These are phyloP conservation scores for Penicillium paradoxum DNA, from an alignment of 495 filamentous ascomycete species.

Conservation along the genomic window DNA sequence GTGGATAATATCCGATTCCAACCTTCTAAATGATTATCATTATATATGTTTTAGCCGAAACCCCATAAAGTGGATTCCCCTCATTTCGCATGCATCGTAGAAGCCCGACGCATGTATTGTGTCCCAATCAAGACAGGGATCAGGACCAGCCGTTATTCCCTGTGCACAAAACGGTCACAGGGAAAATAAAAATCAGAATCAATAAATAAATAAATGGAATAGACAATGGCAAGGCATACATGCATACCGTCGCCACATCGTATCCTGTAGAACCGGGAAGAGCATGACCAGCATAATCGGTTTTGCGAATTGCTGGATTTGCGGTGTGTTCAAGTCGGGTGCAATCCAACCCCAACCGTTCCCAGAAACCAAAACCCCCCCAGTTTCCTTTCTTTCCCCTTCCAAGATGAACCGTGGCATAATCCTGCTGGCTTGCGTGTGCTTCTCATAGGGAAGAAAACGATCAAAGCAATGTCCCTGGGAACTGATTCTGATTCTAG, in stretches of 20 bases:
- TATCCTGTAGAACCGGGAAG: not conserved
- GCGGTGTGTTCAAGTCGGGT: not conserved
- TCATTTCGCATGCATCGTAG: conserved; percentile 10
- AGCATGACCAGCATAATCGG: not conserved
- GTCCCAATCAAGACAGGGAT: conserved; percentile 20
- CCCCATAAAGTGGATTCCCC: not conserved
- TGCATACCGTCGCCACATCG: conserved; percentile 2
- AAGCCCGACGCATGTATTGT: conserved; percentile 21
- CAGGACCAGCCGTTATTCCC: conserved; percentile 2
- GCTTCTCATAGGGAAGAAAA: not conserved
- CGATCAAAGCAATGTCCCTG: not conserved
- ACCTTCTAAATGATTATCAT: not conserved
- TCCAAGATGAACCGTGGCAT: not conserved
- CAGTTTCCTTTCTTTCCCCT: not conserved
- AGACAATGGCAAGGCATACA: not conserved
- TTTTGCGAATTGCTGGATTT: conserved; percentile 2
- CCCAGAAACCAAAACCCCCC: not conserved
- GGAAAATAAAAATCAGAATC: not conserved
- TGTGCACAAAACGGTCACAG: not conserved
- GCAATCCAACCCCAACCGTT: not conserved
- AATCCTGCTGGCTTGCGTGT: not conserved
- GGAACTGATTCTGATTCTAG: not conserved
- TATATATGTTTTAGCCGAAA: not conserved
- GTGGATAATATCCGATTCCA: not conserved
- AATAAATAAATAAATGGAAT: not conserved